A percentile compares a stretch with the other conserved stretches of the same genome.
Conservation (phyloP, 2,329 filamentous ascomycete genomes). For the Diaporthe humulicola region DNA sequence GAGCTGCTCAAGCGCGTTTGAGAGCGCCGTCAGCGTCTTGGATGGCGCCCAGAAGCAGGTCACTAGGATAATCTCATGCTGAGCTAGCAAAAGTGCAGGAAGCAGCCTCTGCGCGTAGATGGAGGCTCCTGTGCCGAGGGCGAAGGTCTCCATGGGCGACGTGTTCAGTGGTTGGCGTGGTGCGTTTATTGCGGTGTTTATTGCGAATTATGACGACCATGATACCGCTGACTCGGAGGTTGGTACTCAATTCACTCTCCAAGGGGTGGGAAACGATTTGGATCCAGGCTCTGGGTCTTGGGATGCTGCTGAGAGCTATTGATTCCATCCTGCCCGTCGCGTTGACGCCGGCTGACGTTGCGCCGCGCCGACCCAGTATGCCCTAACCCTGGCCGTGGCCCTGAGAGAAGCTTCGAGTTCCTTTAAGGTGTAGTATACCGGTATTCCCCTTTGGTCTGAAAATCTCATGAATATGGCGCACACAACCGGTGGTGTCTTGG, state of each 20-base stretch:
- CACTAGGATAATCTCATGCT: constrained; percentile 78
- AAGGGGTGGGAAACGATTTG: neutral
- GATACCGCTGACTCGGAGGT: no score
- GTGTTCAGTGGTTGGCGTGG: no score
- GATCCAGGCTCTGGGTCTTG: neutral
- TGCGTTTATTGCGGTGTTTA: neutral
- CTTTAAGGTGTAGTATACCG: no score
- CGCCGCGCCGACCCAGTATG: no score
- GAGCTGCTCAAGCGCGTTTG: constrained; percentile 69
- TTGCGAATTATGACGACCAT: no score
- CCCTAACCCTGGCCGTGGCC: constrained; percentile 10
- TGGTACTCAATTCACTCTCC: no score
- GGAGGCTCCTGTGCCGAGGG: constrained; percentile 69
- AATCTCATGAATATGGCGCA: no score
- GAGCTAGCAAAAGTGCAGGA: constrained; percentile 71
- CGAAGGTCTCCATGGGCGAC: constrained; percentile 54
- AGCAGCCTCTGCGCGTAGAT: constrained; percentile 69
- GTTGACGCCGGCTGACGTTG: neutral
- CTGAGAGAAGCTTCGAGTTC: no score
- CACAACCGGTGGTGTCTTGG: neutral
- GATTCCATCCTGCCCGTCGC: neutral
- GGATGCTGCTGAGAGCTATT: neutral
- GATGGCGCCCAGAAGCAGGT: constrained; percentile 88
- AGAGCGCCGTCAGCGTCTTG: constrained; percentile 69
- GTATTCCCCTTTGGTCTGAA: neutral